A percentile compares a stretch with the other conserved stretches of the same genome.
These are phyloP conservation scores for Boletus rubescentipes DNA, from an alignment of 768 basidiomycete species.

Conservation along the genomic window DNA sequence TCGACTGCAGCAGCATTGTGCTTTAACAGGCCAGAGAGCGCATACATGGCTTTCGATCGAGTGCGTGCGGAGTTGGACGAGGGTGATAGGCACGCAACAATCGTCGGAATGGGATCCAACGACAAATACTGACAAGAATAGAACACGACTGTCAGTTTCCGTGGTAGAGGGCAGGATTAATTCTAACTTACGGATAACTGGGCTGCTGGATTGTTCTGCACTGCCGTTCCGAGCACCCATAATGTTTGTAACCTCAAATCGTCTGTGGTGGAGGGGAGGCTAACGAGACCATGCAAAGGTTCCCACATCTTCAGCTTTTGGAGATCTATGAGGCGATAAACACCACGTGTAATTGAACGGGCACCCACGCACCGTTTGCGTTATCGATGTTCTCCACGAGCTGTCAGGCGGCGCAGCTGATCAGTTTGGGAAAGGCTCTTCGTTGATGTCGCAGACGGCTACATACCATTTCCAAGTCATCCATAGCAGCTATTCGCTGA, in stretches of 20 bases:
- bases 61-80: conserved; percentile 50
- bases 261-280: conserved; percentile 51
- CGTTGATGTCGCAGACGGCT: not conserved
- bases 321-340: conserved; percentile 51
- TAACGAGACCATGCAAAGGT: conserved; percentile 65
- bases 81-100: conserved; percentile 62
- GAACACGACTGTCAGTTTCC: not conserved
- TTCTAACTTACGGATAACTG: conserved; percentile 63
- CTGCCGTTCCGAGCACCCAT: conserved; percentile 87
- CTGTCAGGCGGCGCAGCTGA: conserved; percentile 36
- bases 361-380: conserved; percentile 57
- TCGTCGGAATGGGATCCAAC: conserved; percentile 61
- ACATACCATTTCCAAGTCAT: conserved; percentile 85
- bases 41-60: conserved; percentile 81
- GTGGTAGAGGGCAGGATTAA: not conserved
- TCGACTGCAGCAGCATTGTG: conserved; percentile 70
- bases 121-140: conserved; percentile 50
- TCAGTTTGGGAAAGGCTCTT: not conserved
- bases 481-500: conserved; percentile 66
- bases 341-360: not conserved
- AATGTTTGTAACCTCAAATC: conserved; percentile 64
- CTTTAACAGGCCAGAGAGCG: conserved; percentile 75
- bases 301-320: conserved; percentile 77
- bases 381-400: conserved; percentile 89
- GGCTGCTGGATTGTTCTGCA: conserved; percentile 87